Evolutionary conservation across 805 yeast species (phyloP).

Genomic region (Candida corydali): DNA sequence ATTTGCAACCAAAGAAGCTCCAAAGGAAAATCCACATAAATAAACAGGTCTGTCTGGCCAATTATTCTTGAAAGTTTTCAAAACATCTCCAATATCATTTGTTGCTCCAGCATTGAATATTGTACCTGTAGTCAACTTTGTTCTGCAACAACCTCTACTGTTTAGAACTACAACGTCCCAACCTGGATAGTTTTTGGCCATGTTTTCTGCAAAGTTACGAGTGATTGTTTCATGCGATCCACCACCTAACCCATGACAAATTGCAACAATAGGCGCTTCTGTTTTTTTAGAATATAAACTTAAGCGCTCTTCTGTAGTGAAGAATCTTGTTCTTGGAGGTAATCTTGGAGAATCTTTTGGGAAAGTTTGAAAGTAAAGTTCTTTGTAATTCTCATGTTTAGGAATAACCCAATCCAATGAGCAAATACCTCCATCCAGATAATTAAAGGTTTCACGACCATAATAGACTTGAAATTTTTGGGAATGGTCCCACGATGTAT

Average conservation of each 20-base stretch:
- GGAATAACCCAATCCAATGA: constrained; percentile 73
- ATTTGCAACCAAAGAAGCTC: constrained; percentile 68
- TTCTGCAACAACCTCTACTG: constrained; percentile 72
- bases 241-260: constrained; percentile 77
- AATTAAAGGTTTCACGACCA: constrained; percentile 61
- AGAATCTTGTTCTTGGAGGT: constrained; percentile 52
- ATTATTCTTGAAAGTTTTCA: constrained; percentile 43
- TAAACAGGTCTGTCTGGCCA: constrained; percentile 63
- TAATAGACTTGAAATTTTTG: constrained; percentile 56
- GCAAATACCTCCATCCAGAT: constrained; percentile 65
- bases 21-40: constrained; percentile 74
- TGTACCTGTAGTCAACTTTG: constrained; percentile 63
- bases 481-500: constrained; percentile 53
- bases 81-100: constrained; percentile 57
- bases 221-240: constrained; percentile 81
- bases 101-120: constrained; percentile 71
- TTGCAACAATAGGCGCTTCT: constrained; percentile 54
- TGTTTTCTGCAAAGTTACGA: constrained; percentile 49
- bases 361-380: constrained; percentile 23
- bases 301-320: constrained; percentile 43
- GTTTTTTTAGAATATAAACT: constrained; percentile 16
- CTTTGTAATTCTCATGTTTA: constrained; percentile 20
- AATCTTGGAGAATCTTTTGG: constrained; percentile 34
- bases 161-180: constrained; percentile 71
- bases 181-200: constrained; percentile 25